Conservation (phyloP, 805 yeast species). For the Yamadazyma philogaea region DNA sequence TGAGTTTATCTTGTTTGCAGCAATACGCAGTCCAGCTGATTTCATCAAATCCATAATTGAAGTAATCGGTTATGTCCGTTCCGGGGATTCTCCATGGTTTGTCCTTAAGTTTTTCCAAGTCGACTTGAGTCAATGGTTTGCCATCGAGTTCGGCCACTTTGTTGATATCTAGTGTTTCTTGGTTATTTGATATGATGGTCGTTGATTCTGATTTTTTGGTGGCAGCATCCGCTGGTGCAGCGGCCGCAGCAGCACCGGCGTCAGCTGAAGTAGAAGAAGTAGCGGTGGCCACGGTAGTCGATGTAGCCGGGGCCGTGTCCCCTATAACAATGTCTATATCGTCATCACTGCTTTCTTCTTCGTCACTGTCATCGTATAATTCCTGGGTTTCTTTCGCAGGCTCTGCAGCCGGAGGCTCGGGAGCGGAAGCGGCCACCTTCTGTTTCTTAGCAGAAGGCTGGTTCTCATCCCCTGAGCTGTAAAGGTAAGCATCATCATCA, state of each 20-base stretch:
- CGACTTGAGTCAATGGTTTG: constrained; percentile 74
- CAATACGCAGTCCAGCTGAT: constrained; percentile 94
- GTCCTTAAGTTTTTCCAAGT: constrained; percentile 77
- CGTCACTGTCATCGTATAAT: constrained; percentile 41
- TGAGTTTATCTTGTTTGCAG: constrained; percentile 75
- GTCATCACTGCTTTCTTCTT: constrained; percentile 50
- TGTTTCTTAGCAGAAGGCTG: constrained; percentile 22
- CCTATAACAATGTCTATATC: constrained; percentile 83
- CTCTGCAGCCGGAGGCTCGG: constrained; percentile 17
- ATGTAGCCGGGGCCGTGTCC: constrained; percentile 29
- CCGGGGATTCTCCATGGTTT: constrained; percentile 99
- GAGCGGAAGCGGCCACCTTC: constrained; percentile 13
- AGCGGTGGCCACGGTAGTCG: constrained; percentile 19
- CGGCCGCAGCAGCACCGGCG: constrained; percentile 8
- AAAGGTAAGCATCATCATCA: constrained; percentile 68
- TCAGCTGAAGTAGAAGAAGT: constrained; percentile 11
- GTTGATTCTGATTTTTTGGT: constrained; percentile 24
- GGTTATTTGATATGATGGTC: constrained; percentile 31
- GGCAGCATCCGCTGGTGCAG: constrained; percentile 9
- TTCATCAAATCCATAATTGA: constrained; percentile 96
- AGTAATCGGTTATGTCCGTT: constrained; percentile 89
- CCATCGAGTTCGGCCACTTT: constrained; percentile 75
- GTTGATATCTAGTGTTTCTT: constrained; percentile 59
- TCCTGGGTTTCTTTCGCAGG: constrained; percentile 34
- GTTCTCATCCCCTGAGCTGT: constrained; percentile 51